Evolutionary conservation across 2,329 filamentous ascomycete species (phyloP).

Genomic region (Zasmidium angulare): DNA sequence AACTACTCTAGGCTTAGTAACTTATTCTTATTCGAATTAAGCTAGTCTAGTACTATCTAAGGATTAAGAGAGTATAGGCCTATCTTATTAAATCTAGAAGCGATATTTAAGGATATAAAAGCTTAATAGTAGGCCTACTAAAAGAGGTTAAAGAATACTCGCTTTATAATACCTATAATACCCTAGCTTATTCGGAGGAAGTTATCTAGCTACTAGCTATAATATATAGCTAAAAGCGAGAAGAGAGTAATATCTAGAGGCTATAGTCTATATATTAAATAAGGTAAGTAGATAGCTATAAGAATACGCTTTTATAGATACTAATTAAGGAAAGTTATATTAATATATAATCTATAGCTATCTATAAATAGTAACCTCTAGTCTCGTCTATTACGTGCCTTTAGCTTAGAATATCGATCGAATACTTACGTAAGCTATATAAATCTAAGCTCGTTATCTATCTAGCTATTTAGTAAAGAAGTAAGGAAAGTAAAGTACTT

Average conservation of each 20-base stretch:
- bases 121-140: neutral
- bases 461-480: constrained; percentile 19
- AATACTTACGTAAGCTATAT: constrained; percentile 17
- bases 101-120: neutral
- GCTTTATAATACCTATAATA: neutral
- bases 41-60: neutral
- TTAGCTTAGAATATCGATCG: constrained; percentile 9
- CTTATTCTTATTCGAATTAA: neutral
- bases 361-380: constrained; percentile 13
- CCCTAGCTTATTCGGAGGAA: neutral
- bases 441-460: constrained; percentile 20
- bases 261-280: constrained; percentile 3
- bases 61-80: neutral
- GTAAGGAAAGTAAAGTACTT: constrained; percentile 9
- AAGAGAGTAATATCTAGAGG: neutral
- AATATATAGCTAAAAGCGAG: neutral
- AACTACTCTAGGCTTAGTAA: neutral
- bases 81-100: neutral
- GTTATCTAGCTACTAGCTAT: neutral
- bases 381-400: constrained; percentile 9
- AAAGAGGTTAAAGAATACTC: neutral
- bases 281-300: neutral
- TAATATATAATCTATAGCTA: constrained; percentile 15
- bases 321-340: constrained; percentile 11
- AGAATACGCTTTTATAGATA: constrained; percentile 5